These are phyloP conservation scores for Scenedesmus sp. DNA, from an alignment of 163 green algal genomes.

Conservation along the genomic window DNA sequence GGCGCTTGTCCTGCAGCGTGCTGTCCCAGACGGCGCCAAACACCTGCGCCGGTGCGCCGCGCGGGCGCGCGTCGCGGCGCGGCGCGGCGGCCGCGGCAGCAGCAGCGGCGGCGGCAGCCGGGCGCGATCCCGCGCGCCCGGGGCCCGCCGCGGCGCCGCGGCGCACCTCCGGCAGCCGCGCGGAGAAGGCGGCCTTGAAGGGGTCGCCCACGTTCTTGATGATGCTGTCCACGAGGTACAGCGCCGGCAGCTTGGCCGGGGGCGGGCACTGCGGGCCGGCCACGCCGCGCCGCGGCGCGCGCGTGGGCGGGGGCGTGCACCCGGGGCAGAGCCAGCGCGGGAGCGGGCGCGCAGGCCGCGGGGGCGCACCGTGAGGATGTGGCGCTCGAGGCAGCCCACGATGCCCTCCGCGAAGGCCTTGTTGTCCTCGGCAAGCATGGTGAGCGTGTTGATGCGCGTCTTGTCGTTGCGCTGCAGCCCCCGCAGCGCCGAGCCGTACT, in stretches of 20 bases:
- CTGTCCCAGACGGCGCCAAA: slow-evolving; percentile 50
- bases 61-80: too few relatives aligned
- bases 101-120: background rate
- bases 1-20: slow-evolving; percentile 7
- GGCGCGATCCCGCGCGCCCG: too few relatives aligned
- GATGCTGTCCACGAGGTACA: slow-evolving; percentile 83
- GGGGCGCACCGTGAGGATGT: slow-evolving; percentile 57
- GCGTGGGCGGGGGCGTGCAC: background rate
- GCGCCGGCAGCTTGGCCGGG: slow-evolving; percentile 61
- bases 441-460: slow-evolving; percentile 57
- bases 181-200: slow-evolving; percentile 61
- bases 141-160: slow-evolving; percentile 13
- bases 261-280: slow-evolving; percentile 55
- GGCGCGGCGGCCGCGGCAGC: too few relatives aligned
- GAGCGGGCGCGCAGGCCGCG: background rate
- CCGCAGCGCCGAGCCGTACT: slow-evolving; percentile 41
- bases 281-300: too few relatives aligned
- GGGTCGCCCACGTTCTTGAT: slow-evolving; percentile 72
- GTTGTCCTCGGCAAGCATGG: slow-evolving; percentile 59
- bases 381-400: slow-evolving; percentile 55
- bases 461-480: slow-evolving; percentile 47
- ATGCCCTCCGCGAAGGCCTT: slow-evolving; percentile 50
- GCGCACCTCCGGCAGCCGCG: slow-evolving; percentile 55
- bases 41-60: too few relatives aligned
- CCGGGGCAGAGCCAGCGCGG: background rate